Evolutionary conservation across 2,329 filamentous ascomycete species (phyloP), one percentile per base, ranked within the genome.

Genomic region (Domatiomyces globalis): DNA sequence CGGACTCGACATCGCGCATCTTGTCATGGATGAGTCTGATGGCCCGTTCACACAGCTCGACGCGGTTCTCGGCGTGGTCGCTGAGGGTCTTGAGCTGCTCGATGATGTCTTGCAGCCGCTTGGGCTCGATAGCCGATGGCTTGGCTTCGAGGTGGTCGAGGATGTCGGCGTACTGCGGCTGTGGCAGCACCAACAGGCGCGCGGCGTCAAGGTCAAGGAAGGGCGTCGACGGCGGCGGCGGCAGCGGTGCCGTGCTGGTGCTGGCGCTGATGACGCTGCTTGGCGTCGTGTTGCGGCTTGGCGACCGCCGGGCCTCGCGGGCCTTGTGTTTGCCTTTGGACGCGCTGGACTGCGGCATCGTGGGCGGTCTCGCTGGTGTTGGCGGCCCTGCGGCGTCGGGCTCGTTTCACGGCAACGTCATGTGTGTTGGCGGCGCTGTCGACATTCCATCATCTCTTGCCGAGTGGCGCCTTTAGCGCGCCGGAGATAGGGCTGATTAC

Each of bases 281-380:
- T 18, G 80, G 80, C 2, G 80, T 83, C 15, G 78, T 79, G 61
- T 82, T 81, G 57, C 80, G 76, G 60, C 78, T 81, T 55, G 74
- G 73, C 47, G 77, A 77, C 43, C 71, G 72, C 50, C 72, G 69
- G 43, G 70, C 67, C 54, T 78, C 74, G 55, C 72, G 73, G 46
- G 67, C 70, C 62, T 78, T 78, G 45, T 71, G 67, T 63, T 79
- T 79, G 60, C 70, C 66, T 60, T 74, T 73, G 52, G 65, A 67
- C 42, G 69, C 69, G 20, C 67, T 58, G 15, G 58, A 56, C 19
- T 59, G 33, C 12, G 63, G 65, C 33, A 39, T 39, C 60, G 42
- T 53, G 50, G 1, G 57, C 54, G 50, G 62, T 62, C 5, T 49
- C 39, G 0, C 60, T 59, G 2, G 60, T 60, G 25, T 62, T 59